Conservation (phyloP, 768 basidiomycete genomes). For the Boletales sp. region DNA sequence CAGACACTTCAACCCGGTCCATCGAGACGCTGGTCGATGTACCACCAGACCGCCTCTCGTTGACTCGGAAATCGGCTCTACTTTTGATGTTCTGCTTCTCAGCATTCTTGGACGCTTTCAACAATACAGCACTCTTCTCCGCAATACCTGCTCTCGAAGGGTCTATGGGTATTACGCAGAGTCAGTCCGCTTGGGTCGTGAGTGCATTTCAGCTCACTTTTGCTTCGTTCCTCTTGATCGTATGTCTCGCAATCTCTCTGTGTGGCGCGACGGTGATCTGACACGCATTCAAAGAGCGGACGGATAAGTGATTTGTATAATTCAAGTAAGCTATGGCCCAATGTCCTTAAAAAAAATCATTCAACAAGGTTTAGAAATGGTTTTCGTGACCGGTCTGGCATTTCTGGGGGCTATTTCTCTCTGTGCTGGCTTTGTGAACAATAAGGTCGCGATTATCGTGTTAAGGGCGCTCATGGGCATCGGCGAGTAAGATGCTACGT, state of each 20-base stretch:
- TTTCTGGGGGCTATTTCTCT: conserved; percentile 43
- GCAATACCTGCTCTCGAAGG: conserved; percentile 35
- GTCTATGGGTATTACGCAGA: conserved; percentile 7
- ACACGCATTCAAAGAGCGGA: conserved; percentile 18
- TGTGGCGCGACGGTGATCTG: conserved; percentile 1
- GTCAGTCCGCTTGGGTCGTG: conserved; percentile 35
- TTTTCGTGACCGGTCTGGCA: conserved; percentile 40
- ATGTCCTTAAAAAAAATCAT: conserved; percentile 19
- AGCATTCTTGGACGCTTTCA: conserved; percentile 43
- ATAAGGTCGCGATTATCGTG: conserved; percentile 46
- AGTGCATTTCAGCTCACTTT: conserved; percentile 47
- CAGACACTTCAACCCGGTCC: background rate
- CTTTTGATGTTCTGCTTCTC: conserved; percentile 39
- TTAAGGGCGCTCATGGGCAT: conserved; percentile 51
- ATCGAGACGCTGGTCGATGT: conserved; percentile 1
- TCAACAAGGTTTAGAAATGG: conserved; percentile 36
- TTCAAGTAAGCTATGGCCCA: conserved; percentile 26
- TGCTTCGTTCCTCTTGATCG: conserved; percentile 35
- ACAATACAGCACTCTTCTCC: conserved; percentile 39
- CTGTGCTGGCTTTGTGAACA: conserved; percentile 42
- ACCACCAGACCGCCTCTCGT: conserved; percentile 14
- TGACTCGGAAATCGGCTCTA: conserved; percentile 26
- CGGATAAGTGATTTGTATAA: conserved; percentile 24
- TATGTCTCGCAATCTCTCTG: conserved; percentile 3
- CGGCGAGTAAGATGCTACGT: conserved; percentile 22